Evolutionary conservation across 345 rosid genomes (phyloP).

Genomic region (Citrus trifoliata): DNA sequence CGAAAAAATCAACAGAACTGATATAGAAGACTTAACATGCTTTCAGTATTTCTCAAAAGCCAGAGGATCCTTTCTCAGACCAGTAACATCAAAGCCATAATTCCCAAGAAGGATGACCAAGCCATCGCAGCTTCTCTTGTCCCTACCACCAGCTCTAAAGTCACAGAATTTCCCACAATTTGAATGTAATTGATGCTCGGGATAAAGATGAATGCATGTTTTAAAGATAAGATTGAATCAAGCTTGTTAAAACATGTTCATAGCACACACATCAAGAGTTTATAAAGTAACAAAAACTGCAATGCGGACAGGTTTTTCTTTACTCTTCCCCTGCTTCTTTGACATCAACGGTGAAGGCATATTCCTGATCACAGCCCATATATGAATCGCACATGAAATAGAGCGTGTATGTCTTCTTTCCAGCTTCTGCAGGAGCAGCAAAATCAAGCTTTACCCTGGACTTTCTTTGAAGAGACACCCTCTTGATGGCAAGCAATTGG

Average conservation of each 20-base stretch:
- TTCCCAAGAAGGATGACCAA: slow-evolving; percentile 92
- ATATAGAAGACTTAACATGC: slow-evolving; percentile 29
- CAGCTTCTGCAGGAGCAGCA: slow-evolving; percentile 65
- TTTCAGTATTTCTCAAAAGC: slow-evolving; percentile 66
- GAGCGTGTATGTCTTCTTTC: slow-evolving; percentile 58
- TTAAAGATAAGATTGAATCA: neutral
- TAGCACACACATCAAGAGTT: neutral
- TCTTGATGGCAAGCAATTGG: slow-evolving; percentile 85
- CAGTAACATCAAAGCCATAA: slow-evolving; percentile 88
- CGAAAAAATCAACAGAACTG: neutral
- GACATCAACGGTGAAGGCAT: slow-evolving; percentile 54
- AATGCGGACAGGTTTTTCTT: neutral
- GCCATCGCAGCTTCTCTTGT: slow-evolving; percentile 82
- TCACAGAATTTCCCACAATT: slow-evolving; percentile 16
- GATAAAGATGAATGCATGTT: neutral
- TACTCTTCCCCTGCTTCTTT: slow-evolving; percentile 34
- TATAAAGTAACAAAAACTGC: neutral
- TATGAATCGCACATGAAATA: slow-evolving; percentile 97
- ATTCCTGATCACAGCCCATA: slow-evolving; percentile 93
- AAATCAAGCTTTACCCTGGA: slow-evolving; percentile 83
- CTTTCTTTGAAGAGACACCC: slow-evolving; percentile 77
- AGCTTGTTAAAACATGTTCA: neutral
- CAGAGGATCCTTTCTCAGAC: slow-evolving; percentile 61
- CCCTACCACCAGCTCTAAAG: slow-evolving; percentile 80
- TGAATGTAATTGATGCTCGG: neutral